Evolutionary conservation across 2,329 filamentous ascomycete genomes (phyloP), one percentile per base, ranked within the genome.

Genomic region (Cordyceps militaris): DNA sequence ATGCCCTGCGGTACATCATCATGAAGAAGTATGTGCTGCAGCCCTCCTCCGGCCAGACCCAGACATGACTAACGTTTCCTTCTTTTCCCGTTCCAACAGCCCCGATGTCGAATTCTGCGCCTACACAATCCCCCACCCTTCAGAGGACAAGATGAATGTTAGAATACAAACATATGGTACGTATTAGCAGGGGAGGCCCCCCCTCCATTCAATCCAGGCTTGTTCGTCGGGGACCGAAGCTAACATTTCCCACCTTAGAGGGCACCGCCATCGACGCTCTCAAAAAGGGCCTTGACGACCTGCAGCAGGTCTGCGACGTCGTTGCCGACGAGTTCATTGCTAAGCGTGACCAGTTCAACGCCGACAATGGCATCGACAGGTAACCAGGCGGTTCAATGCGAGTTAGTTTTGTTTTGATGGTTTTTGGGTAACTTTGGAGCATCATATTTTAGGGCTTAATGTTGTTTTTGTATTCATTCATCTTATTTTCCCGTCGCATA

Each of bases 81-180:
- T 19, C 34, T 32, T 32, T 32, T 32, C 30, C 30, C 30, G 30
- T 32, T 32, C n/a, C 11, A 14, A 11, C 34, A 56, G 93, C 72
- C 93, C 94, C 30, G 85, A 94, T 62, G 94, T 99, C 60, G 94
- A 99, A 72, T 97, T 99, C 75, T 97, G 94, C 74, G 94, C 93
- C 61, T 99, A 99, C 73, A 90, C 93, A 8, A 97, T 99, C 61
- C 94, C 94, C 30, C 94, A 99, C 74, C 94, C 94, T 52, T 96
- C 92, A 40, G 94, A 99, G 74, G 78, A 86, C 42, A 94, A 96
- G 75, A 96, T 99, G 93, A 96, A 97, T 69, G 78, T 99, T 61
- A 85, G 94, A 67, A 97, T 99, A 62, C 94, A 99, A 74, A 99
- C 93, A 64, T 97, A 94, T 67, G 89, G 93, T 96, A 77, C 70